These are phyloP conservation scores for Microbotryum intermedium DNA, from an alignment of 1,284 basidiomycete genomes.

Conservation along the genomic window DNA sequence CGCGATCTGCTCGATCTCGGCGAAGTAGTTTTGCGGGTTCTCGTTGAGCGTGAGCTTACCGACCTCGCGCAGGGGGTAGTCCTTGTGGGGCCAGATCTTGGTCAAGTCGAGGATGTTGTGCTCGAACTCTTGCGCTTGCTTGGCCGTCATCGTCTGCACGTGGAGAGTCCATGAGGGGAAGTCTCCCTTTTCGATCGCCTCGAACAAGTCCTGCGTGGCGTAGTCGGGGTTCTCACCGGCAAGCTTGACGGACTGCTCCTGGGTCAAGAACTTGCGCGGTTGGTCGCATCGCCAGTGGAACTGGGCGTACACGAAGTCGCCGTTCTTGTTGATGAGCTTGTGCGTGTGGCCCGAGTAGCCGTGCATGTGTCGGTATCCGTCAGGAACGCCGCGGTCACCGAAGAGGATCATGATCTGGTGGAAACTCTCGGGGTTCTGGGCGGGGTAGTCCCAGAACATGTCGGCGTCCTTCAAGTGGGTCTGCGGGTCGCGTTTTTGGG, in stretches of 20 bases:
- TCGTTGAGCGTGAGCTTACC: conserved; percentile 80
- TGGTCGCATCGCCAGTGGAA: conserved; percentile 67
- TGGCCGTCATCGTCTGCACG: conserved; percentile 51
- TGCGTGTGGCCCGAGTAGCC: conserved; percentile 90
- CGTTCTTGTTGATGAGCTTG: conserved; percentile 75
- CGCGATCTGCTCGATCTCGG: conserved; percentile 52
- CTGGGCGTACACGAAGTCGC: conserved; percentile 73
- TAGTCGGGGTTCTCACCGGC: conserved; percentile 74
- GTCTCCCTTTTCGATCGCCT: conserved; percentile 66
- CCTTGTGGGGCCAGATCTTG: conserved; percentile 48
- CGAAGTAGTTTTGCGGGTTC: conserved; percentile 65
- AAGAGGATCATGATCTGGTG: conserved; percentile 86
- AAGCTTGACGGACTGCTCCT: conserved; percentile 49
- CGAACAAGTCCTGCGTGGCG: conserved; percentile 63
- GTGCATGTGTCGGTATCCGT: conserved; percentile 72
- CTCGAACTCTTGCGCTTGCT: conserved; percentile 75
- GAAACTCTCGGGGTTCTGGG: conserved; percentile 82
- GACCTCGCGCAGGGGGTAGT: conserved; percentile 76
- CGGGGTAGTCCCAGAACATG: conserved; percentile 53
- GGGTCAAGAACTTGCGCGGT: conserved; percentile 63
- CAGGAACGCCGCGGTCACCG: conserved; percentile 78
- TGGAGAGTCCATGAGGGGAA: conserved; percentile 71
- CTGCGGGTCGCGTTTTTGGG: conserved; percentile 84
- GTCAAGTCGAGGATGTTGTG: conserved; percentile 75
- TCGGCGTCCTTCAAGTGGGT: conserved; percentile 72